A percentile compares a stretch with the other conserved stretches of the same genome.
These are phyloP conservation scores for Isatis lusitanica DNA, from an alignment of 441 rosid species.

Conservation along the genomic window DNA sequence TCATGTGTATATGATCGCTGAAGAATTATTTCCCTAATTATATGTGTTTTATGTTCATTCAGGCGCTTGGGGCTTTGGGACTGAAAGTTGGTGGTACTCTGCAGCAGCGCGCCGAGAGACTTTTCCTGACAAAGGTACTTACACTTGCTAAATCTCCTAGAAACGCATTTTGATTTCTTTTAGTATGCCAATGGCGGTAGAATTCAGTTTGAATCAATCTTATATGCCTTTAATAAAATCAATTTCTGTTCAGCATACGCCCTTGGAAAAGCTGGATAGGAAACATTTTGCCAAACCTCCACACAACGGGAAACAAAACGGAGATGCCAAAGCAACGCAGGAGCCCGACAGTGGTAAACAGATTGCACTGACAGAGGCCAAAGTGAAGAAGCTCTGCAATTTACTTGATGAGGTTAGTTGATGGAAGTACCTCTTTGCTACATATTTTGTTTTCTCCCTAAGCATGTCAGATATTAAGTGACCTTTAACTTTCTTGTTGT, in stretches of 20 bases:
- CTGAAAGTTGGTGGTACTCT: conserved; percentile 91
- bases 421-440: neutral
- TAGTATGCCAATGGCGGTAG: neutral
- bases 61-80: conserved; percentile 91
- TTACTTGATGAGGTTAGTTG: conserved; percentile 73
- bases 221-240: neutral
- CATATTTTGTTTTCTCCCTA: neutral
- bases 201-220: conserved; percentile 16
- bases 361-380: conserved; percentile 78
- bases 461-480: neutral
- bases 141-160: neutral
- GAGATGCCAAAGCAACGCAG: conserved; percentile 43
- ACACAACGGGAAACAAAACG: conserved; percentile 54
- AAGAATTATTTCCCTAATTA: neutral
- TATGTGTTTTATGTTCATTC: conserved; percentile 28
- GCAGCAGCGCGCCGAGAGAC: conserved; percentile 96
- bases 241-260: conserved; percentile 57
- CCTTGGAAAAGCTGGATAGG: conserved; percentile 83
- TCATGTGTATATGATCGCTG: conserved; percentile 3
- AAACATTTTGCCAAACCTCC: conserved; percentile 83
- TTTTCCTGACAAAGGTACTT: conserved; percentile 84
- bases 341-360: conserved; percentile 59
- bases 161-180: neutral
- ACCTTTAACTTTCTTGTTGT: conserved; percentile 11
- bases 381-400: conserved; percentile 66